These are phyloP conservation scores for Platanthera guangdongensis DNA, from an alignment of 106 monocot genomes.

Conservation along the genomic window DNA sequence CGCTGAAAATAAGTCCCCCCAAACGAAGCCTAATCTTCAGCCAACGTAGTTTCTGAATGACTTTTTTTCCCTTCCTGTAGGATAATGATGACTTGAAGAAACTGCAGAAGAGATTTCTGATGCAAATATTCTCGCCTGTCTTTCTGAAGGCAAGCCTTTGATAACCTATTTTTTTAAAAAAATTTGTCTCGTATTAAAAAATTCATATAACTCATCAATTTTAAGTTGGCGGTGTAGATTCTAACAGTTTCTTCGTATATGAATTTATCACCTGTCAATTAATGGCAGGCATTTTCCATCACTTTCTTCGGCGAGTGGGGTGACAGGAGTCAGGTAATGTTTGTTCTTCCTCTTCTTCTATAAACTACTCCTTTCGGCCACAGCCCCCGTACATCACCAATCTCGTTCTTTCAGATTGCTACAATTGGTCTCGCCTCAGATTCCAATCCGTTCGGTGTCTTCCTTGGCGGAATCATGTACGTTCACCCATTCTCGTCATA, in stretches of 20 bases:
- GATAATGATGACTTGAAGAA: slow-evolving; percentile 72
- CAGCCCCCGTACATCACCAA: not conserved
- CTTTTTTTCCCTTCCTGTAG: slow-evolving; percentile 13
- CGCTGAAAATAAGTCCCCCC: no score
- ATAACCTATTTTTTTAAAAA: not conserved
- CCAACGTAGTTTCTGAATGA: not conserved
- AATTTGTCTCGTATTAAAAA: not conserved
- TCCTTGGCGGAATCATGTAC: slow-evolving; percentile 92
- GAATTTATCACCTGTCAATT: not conserved
- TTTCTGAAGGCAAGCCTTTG: slow-evolving; percentile 55
- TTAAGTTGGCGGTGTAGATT: not conserved
- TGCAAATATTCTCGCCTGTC: slow-evolving; percentile 85
- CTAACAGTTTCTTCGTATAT: not conserved
- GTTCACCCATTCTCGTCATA: not conserved
- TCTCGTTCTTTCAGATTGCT: slow-evolving; percentile 54
- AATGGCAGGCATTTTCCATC: slow-evolving; percentile 85
- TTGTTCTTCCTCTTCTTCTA: not conserved
- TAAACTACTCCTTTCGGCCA: not conserved
- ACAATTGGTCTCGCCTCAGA: slow-evolving; percentile 89
- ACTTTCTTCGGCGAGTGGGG: slow-evolving; percentile 99
- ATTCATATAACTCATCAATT: not conserved
- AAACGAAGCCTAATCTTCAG: no score
- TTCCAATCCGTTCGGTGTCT: slow-evolving; percentile 79
- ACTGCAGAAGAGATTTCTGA: slow-evolving; percentile 52
- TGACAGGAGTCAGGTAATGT: slow-evolving; percentile 94